Evolutionary conservation across 2,329 filamentous ascomycete species (phyloP).

Genomic region (Talaromyces sp.): DNA sequence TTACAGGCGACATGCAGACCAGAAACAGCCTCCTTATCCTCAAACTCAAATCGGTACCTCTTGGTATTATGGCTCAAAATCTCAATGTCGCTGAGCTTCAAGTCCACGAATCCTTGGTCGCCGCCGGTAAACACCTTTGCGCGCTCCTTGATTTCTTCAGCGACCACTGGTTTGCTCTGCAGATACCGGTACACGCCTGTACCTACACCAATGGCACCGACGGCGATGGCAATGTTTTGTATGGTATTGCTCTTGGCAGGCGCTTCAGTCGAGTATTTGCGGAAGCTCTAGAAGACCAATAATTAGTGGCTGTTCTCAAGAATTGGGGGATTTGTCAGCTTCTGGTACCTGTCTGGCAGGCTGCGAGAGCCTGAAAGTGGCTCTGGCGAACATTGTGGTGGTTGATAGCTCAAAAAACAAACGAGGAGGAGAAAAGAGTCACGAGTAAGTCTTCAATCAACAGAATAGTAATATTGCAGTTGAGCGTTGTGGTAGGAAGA

Average conservation of each 20-base stretch:
- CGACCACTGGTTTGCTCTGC: slow-evolving; percentile 26
- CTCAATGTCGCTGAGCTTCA: slow-evolving; percentile 76
- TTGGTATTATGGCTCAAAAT: slow-evolving; percentile 92
- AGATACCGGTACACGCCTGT: slow-evolving; percentile 56
- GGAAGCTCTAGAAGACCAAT: slow-evolving; percentile 51
- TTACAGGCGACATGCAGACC: slow-evolving; percentile 74
- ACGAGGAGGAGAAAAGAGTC: not conserved
- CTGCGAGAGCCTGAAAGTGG: slow-evolving; percentile 61
- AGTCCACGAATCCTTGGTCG: slow-evolving; percentile 81
- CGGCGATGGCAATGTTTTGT: slow-evolving; percentile 53
- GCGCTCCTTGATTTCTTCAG: slow-evolving; percentile 34
- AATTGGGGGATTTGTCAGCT: slow-evolving; percentile 13
- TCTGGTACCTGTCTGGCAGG: slow-evolving; percentile 62
- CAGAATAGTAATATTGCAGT: not conserved
- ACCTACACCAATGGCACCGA: slow-evolving; percentile 44
- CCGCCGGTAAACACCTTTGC: slow-evolving; percentile 69
- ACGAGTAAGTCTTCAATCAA: slow-evolving; percentile 7
- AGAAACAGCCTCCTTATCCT: slow-evolving; percentile 77
- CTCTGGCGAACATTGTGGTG: slow-evolving; percentile 63
- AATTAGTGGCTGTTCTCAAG: not conserved
- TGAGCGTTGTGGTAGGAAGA: slow-evolving; percentile 1
- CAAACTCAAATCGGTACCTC: slow-evolving; percentile 81
- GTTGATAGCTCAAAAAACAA: not conserved
- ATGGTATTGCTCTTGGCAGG: slow-evolving; percentile 52
- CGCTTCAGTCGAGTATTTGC: slow-evolving; percentile 67